phyloP scores from a whole-genome alignment of 2,329 filamentous ascomycete species.

The Penicillium sp. region DNA sequence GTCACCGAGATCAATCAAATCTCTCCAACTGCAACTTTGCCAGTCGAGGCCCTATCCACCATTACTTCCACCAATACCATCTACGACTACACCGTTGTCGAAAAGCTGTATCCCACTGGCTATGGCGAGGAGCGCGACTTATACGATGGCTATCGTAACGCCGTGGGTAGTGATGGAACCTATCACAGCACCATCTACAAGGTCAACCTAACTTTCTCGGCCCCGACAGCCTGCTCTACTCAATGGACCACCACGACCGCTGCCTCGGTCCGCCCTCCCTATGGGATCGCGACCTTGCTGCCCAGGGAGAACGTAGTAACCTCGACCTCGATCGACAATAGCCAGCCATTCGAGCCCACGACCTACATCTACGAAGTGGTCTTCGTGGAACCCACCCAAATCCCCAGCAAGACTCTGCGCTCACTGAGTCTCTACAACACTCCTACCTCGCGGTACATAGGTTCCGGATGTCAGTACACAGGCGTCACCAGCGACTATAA shows the following conservation, averaged over 20 bases:
- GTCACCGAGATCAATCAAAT: conserved; percentile 21
- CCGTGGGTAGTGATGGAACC: conserved; percentile 1
- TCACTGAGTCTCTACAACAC: conserved; percentile 21
- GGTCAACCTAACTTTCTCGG: conserved; percentile 29
- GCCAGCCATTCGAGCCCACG: conserved; percentile 23
- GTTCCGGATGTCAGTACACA: conserved; percentile 14
- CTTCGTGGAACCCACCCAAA: conserved; percentile 31
- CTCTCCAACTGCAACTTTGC: conserved; percentile 21
- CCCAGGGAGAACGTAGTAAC: conserved; percentile 23
- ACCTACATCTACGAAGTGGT: conserved; percentile 27
- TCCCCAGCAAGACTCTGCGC: conserved; percentile 21
- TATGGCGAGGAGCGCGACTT: conserved; percentile 12
- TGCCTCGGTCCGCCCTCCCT: conserved; percentile 19
- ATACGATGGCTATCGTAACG: conserved; percentile 1
- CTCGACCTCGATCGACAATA: conserved; percentile 24
- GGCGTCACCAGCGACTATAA: not conserved
- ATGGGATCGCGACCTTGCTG: conserved; percentile 14
- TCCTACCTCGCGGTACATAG: conserved; percentile 18
- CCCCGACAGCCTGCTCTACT: conserved; percentile 29
- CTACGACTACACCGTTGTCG: conserved; percentile 25
- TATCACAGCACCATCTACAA: conserved; percentile 22
- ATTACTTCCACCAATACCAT: conserved; percentile 19
- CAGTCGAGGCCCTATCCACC: conserved; percentile 27
- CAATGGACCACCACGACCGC: conserved; percentile 28
- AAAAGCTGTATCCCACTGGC: conserved; percentile 29